Evolutionary conservation across 2,329 filamentous ascomycete genomes (phyloP), one percentile per base, ranked within the genome.

Genomic region (Annulohypoxylon truncatum): DNA sequence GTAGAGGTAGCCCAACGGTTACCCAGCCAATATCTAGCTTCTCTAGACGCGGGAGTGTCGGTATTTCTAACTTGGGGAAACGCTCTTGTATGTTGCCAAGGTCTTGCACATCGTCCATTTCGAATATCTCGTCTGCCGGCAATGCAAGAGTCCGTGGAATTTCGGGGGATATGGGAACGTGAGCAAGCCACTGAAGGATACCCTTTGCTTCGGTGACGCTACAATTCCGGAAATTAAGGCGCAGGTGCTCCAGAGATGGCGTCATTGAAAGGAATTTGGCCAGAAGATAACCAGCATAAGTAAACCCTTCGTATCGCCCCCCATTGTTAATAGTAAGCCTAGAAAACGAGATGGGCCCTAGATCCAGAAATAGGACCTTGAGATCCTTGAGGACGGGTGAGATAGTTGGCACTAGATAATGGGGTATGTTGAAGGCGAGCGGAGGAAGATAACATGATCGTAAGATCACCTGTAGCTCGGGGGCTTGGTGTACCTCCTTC

Each of bases 381-480:
- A 89, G 77, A n/a, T 76, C 73, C 1, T 73, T 57, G 0, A 90
- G 74, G 1, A 87, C 78, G 0, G 80, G 78, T 0, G 74, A 44
- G 0, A 86, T 69, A 0, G 70, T 67, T 0, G 77, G 66, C 9
- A 80, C 75, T 1, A 82, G 69, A 46, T 77, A 81, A 1, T 74
- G 73, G 1, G 82, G 79, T 4, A 88, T 73, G 31, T 79, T 77
- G 69, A 89, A 88, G 18, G 83, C 81, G 2, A 71, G 56, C 67
- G 84, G 79, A 1, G 59, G 63, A 2, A 87, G 71, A 4, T 74
- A 70, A 1, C 71, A 67, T 1, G 61, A 15, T 15, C 79, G 76
- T 1, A 85, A 71, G 52, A 87, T 77, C 2, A 85, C 77, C 70
- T 89, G 85, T 9, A 90, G 75, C 2, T 78, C 77, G 13, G 76